Evolutionary conservation across 495 filamentous ascomycete species (phyloP).

Genomic region (Hypoxylon rickii): DNA sequence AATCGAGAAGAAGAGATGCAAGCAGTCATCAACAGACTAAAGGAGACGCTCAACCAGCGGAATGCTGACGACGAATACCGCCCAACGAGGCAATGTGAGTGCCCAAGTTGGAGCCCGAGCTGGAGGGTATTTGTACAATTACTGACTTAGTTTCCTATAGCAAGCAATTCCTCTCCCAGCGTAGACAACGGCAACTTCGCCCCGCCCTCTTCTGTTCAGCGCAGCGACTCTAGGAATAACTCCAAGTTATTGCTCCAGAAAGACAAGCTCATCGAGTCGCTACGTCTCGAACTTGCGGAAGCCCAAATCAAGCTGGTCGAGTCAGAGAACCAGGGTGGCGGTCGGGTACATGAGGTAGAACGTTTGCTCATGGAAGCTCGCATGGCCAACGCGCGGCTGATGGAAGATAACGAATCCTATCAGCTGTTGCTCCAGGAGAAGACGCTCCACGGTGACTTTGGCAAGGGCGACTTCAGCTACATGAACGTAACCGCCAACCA

Average conservation of each 20-base stretch:
- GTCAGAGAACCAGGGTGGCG: constrained; percentile 88
- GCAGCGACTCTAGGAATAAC: constrained; percentile 81
- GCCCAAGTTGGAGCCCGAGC: constrained; percentile 12
- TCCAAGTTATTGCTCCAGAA: constrained; percentile 90
- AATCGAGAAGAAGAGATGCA: constrained; percentile 88
- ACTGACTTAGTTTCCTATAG: constrained; percentile 35
- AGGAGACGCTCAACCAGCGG: constrained; percentile 81
- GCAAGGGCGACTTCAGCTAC: constrained; percentile 75
- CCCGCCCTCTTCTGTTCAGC: constrained; percentile 78
- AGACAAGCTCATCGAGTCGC: constrained; percentile 90
- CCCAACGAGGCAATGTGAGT: constrained; percentile 72
- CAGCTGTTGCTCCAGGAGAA: constrained; percentile 91
- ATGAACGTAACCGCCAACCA: constrained; percentile 62
- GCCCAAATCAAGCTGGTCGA: constrained; percentile 95
- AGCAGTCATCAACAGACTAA: constrained; percentile 82
- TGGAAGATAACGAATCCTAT: constrained; percentile 99
- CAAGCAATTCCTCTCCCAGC: constrained; percentile 59
- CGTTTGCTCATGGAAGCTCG: constrained; percentile 84
- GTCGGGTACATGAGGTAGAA: constrained; percentile 83
- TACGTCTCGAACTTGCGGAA: constrained; percentile 90
- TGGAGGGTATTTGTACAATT: constrained; percentile 12
- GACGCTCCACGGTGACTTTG: constrained; percentile 92
- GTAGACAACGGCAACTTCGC: constrained; percentile 78
- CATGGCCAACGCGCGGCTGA: constrained; percentile 90
- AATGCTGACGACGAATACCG: constrained; percentile 68